Conservation (phyloP, 208 protist species). For the Porcisia deanei region DNA sequence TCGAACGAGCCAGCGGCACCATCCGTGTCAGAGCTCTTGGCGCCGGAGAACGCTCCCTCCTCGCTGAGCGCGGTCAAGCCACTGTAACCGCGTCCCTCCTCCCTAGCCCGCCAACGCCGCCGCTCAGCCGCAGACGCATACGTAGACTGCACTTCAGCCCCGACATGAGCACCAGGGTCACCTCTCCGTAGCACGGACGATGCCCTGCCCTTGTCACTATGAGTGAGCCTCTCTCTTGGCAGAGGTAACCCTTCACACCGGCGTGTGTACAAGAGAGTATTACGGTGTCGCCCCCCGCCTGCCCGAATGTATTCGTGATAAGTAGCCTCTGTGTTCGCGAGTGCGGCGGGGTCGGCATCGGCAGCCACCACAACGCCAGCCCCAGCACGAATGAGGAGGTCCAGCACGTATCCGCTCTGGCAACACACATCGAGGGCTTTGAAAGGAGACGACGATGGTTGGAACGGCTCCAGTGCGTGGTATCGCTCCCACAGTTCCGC, state of each 20-base stretch:
- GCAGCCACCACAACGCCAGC: constrained; percentile 47
- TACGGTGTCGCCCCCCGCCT: constrained; percentile 22
- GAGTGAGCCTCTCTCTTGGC: neutral
- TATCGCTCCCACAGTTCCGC: constrained; percentile 40
- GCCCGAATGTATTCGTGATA: constrained; percentile 59
- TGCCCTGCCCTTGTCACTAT: neutral
- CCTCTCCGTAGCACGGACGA: neutral
- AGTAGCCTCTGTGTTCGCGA: constrained; percentile 69
- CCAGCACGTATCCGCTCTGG: constrained; percentile 69
- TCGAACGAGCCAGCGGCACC: constrained; percentile 14
- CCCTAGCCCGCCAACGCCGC: constrained; percentile 27
- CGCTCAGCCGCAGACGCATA: constrained; percentile 27
- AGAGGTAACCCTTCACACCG: constrained; percentile 31
- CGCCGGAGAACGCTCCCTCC: neutral
- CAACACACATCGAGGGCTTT: constrained; percentile 70
- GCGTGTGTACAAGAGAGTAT: constrained; percentile 16
- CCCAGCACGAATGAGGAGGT: constrained; percentile 71
- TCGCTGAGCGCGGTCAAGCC: constrained; percentile 5
- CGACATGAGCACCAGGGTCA: neutral
- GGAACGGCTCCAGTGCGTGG: constrained; percentile 50
- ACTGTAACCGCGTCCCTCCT: constrained; percentile 29
- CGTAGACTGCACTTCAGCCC: neutral
- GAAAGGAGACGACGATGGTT: constrained; percentile 34
- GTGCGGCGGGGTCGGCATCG: constrained; percentile 37
- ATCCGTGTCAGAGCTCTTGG: neutral